A percentile compares a stretch with the other conserved stretches of the same genome.
Conservation (phyloP, 2,329 filamentous ascomycete genomes). For the Aspergillus transmontanensis region DNA sequence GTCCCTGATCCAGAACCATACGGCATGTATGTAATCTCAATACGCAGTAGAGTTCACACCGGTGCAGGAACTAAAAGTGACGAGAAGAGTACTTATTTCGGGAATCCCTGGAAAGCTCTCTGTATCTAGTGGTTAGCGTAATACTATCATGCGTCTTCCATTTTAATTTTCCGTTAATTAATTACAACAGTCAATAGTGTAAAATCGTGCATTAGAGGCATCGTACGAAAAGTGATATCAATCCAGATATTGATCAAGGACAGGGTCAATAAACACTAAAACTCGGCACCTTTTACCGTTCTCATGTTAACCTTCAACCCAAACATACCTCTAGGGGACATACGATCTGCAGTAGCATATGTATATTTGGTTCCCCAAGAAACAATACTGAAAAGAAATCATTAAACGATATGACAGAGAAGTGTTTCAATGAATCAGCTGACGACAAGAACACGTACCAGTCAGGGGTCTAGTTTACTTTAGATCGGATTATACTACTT, state of each 20-base stretch:
- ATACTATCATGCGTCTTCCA: neutral
- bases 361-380: neutral
- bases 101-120: conserved; percentile 13
- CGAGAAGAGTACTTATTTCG: conserved; percentile 7
- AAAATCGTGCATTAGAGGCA: neutral
- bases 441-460: conserved; percentile 25
- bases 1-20: conserved; percentile 4
- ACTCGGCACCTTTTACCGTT: neutral
- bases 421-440: conserved; percentile 13
- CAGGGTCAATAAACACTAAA: neutral
- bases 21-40: conserved; percentile 8
- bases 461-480: conserved; percentile 16
- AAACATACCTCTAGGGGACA: neutral
- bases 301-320: neutral
- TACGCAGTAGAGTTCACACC: conserved; percentile 15
- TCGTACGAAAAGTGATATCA: neutral
- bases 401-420: neutral
- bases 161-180: neutral
- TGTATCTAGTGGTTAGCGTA: neutral
- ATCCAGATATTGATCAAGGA: neutral
- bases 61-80: conserved; percentile 15
- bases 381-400: too few relatives aligned
- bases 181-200: neutral
- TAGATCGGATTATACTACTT: conserved; percentile 10
- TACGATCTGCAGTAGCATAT: neutral